phyloP scores from a whole-genome alignment of 768 basidiomycete genomes.

The Daedaleopsis sinensis region DNA sequence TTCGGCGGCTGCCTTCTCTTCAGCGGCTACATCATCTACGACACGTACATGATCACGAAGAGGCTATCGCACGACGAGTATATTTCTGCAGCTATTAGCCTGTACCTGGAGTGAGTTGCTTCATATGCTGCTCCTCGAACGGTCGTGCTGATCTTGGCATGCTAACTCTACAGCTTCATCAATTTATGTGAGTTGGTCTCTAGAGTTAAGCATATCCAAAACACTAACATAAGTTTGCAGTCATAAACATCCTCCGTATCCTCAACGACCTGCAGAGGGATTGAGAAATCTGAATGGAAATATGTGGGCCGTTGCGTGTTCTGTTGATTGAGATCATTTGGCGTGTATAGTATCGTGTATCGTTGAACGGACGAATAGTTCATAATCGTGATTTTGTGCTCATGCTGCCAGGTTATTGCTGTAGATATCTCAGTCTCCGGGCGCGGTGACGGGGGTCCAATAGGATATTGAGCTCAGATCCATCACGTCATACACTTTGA shows the following conservation, averaged over 20 bases:
- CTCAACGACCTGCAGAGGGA: constrained; percentile 53
- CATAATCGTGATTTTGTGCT: no score
- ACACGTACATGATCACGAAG: constrained; percentile 89
- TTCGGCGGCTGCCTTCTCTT: constrained; percentile 80
- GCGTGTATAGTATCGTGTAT: not conserved
- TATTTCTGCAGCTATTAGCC: constrained; percentile 85
- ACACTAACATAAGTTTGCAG: constrained; percentile 36
- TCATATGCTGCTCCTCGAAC: constrained; percentile 18
- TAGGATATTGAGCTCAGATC: no score
- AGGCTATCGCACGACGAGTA: constrained; percentile 91
- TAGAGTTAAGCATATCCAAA: constrained; percentile 14
- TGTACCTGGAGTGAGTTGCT: constrained; percentile 87
- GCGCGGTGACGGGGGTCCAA: no score
- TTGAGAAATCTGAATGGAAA: not conserved
- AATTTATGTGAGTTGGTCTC: constrained; percentile 77
- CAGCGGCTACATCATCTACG: constrained; percentile 89
- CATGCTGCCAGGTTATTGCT: no score
- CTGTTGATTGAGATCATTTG: no score
- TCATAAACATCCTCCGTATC: constrained; percentile 85
- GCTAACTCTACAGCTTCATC: constrained; percentile 58
- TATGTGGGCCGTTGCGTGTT: no score
- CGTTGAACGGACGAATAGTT: no score
- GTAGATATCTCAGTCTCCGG: no score
- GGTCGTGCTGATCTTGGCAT: constrained; percentile 17
- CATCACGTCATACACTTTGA: no score